These are phyloP conservation scores for Malassezia vespertilionis DNA, from an alignment of 1,284 basidiomycete species.

Conservation along the genomic window DNA sequence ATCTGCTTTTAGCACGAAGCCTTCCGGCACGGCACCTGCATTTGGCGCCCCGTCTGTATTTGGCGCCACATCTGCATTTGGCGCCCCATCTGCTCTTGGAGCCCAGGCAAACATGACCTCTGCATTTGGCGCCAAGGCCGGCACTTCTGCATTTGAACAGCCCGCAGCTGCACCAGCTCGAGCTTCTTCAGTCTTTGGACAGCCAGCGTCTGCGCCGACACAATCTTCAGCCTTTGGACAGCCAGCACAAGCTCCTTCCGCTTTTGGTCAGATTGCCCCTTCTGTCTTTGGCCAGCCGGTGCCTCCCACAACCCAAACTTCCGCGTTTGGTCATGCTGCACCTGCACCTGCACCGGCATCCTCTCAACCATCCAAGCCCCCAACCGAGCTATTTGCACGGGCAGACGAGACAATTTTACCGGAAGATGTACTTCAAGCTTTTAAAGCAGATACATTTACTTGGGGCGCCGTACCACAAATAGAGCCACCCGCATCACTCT, in stretches of 20 bases:
- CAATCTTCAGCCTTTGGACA: not conserved
- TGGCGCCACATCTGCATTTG: not conserved
- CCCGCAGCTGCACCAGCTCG: not conserved
- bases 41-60: not conserved
- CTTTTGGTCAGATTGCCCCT: constrained; percentile 5
- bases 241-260: constrained; percentile 1
- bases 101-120: not conserved
- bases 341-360: not conserved
- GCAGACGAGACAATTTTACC: constrained; percentile 3
- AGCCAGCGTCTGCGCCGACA: too few species aligned
- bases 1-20: not conserved
- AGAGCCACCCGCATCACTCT: constrained; percentile 14
- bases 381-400: constrained; percentile 4
- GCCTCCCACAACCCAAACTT: not conserved
- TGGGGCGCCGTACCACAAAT: constrained; percentile 12
- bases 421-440: constrained; percentile 6
- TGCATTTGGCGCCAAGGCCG: not conserved
- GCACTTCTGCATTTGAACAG: constrained; percentile 3
- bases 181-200: constrained; percentile 10
- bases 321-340: constrained; percentile 1
- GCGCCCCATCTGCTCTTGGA: not conserved
- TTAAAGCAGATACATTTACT: constrained; percentile 7
- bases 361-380: not conserved
- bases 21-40: too few species aligned
- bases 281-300: constrained; percentile 3